phyloP scores from a whole-genome alignment of 225 moss, liverwort and hornwort species.

The Marchantia polymorpha region DNA sequence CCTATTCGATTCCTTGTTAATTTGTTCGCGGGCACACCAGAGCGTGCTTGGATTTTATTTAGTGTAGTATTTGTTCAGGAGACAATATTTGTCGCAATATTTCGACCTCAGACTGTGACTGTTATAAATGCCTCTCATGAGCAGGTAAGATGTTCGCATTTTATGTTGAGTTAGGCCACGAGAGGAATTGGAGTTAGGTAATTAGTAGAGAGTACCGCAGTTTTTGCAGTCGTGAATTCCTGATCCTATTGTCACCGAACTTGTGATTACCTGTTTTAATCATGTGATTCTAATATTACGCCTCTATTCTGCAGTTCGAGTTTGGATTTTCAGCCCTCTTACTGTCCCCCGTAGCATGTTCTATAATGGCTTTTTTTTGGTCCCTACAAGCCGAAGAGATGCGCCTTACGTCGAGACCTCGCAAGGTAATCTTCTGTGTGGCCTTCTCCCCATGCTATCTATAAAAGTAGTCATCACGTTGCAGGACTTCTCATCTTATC shows the following conservation, averaged over 20 bases:
- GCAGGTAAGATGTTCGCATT: conserved; percentile 50
- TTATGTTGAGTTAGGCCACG: too few species aligned
- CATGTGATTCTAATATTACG: neutral
- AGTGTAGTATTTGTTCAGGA: conserved; percentile 88
- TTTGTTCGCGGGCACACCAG: conserved; percentile 80
- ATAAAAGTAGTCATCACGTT: too few species aligned
- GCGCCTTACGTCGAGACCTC: conserved; percentile 66
- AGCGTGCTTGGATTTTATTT: conserved; percentile 87
- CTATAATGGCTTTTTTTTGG: conserved; percentile 75
- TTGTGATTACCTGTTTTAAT: too few species aligned
- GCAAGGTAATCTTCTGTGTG: conserved; percentile 49
- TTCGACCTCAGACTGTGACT: conserved; percentile 75
- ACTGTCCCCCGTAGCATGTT: conserved; percentile 78
- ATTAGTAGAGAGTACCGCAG: too few species aligned
- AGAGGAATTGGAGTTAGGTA: too few species aligned
- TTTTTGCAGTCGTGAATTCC: too few species aligned
- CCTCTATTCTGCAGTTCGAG: conserved; percentile 77
- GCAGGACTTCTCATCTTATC: too few species aligned
- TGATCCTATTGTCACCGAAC: too few species aligned
- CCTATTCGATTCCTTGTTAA: conserved; percentile 58
- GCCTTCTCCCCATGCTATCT: neutral
- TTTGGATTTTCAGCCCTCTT: conserved; percentile 94
- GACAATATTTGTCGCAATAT: conserved; percentile 74
- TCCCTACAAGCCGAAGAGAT: conserved; percentile 84
- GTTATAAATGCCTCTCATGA: conserved; percentile 87